Percentiles rank a stretch among this genome's conserved stretches.
These are phyloP conservation scores for Leucosporidium creatinivorum DNA, from an alignment of 768 basidiomycete species.

Conservation along the genomic window DNA sequence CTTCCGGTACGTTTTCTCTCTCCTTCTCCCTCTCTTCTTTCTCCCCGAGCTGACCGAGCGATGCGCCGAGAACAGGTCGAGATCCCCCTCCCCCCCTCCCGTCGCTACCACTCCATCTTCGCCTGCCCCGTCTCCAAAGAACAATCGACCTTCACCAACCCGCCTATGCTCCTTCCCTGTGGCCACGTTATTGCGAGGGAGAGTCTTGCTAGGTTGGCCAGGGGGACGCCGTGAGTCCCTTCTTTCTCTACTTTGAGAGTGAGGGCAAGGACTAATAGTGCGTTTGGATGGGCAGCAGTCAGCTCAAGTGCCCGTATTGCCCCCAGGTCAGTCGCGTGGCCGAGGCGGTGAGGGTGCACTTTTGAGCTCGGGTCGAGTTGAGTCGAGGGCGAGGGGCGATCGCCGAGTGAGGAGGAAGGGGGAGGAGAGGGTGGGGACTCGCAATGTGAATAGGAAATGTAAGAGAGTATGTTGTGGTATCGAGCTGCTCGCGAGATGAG, in stretches of 20 bases:
- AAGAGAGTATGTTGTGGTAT: too few species aligned
- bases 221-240: constrained; percentile 65
- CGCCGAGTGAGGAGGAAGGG: too few species aligned
- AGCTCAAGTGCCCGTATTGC: constrained; percentile 95
- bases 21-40: not conserved
- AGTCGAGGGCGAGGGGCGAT: too few species aligned
- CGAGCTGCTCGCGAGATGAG: too few species aligned
- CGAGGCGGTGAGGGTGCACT: constrained; percentile 42
- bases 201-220: constrained; percentile 79
- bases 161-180: constrained; percentile 95
- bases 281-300: constrained; percentile 46
- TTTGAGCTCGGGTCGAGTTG: constrained; percentile 30
- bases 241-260: too few species aligned
- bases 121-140: constrained; percentile 97
- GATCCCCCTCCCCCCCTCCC: constrained; percentile 68
- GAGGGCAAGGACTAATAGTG: not conserved
- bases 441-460: too few species aligned
- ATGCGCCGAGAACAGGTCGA: constrained; percentile 65
- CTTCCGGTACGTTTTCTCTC: constrained; percentile 58
- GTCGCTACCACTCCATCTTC: constrained; percentile 94
- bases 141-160: constrained; percentile 84
- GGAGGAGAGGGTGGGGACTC: too few species aligned
- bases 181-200: constrained; percentile 94
- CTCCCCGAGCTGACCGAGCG: too few species aligned
- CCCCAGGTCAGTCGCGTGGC: constrained; percentile 55